phyloP scores from a whole-genome alignment of 2,329 filamentous ascomycete species.

The Niveomyces coronatus region DNA sequence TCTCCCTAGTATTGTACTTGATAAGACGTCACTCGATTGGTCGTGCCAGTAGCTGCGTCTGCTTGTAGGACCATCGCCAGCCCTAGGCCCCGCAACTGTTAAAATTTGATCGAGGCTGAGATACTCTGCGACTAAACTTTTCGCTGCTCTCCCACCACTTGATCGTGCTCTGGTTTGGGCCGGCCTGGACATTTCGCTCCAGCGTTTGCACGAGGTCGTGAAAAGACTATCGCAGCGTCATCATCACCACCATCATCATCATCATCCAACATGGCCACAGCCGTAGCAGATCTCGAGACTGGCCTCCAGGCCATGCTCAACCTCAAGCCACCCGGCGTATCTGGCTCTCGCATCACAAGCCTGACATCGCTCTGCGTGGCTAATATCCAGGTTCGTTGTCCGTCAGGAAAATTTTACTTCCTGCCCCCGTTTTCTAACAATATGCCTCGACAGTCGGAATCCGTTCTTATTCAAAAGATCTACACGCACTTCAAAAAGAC shows the following conservation, averaged over 20 bases:
- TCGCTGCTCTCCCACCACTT: background rate
- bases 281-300: slow-evolving; percentile 83
- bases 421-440: background rate
- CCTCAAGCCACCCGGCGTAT: slow-evolving; percentile 88
- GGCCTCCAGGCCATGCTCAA: slow-evolving; percentile 85
- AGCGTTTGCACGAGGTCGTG: no score
- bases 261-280: slow-evolving; percentile 78
- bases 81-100: slow-evolving; percentile 2
- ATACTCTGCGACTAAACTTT: background rate
- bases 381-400: slow-evolving; percentile 68
- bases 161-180: background rate
- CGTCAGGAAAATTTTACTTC: background rate
- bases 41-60: slow-evolving; percentile 7
- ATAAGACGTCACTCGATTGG: slow-evolving; percentile 1
- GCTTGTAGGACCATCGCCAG: slow-evolving; percentile 8
- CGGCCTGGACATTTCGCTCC: no score
- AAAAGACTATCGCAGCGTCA: no score
- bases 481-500: slow-evolving; percentile 96
- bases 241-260: slow-evolving; percentile 20
- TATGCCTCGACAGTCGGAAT: slow-evolving; percentile 60
- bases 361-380: slow-evolving; percentile 81
- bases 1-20: slow-evolving; percentile 9
- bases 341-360: slow-evolving; percentile 79
- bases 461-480: slow-evolving; percentile 88
- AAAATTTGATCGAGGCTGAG: slow-evolving; percentile 1